Evolutionary conservation across 2,329 filamentous ascomycete species (phyloP).

Genomic region (Pestalotiopsis sp.): DNA sequence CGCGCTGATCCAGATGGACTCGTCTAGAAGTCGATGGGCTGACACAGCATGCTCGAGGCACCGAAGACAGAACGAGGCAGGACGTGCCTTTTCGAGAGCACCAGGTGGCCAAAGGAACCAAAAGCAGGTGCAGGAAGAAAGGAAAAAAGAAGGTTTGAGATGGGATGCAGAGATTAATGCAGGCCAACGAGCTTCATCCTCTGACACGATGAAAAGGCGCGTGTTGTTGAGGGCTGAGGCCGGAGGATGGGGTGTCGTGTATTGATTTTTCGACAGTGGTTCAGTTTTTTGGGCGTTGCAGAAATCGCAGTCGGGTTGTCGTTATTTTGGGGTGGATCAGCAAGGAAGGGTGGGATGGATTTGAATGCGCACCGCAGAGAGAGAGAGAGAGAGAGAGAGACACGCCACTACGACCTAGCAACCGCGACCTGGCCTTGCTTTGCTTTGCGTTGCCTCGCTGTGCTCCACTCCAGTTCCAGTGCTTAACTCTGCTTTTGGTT

Average conservation of each 20-base stretch:
- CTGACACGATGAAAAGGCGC: slow-evolving; percentile 10
- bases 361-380: too few species aligned
- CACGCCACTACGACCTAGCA: neutral
- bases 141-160: neutral
- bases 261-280: neutral
- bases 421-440: neutral
- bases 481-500: neutral
- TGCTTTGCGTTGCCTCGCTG: neutral
- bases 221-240: neutral
- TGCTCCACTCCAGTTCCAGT: neutral
- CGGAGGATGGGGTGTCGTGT: neutral
- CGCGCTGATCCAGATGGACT: slow-evolving; percentile 4
- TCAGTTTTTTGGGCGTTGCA: slow-evolving; percentile 10
- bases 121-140: neutral
- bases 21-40: slow-evolving; percentile 9
- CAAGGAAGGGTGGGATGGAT: neutral
- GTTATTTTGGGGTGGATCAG: slow-evolving; percentile 13
- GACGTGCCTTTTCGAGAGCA: neutral
- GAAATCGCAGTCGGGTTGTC: slow-evolving; percentile 7
- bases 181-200: slow-evolving; percentile 1
- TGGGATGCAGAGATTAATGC: neutral
- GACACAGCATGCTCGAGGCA: slow-evolving; percentile 6
- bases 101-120: neutral
- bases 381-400: too few species aligned
- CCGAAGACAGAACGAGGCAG: neutral